Evolutionary conservation across 2,329 filamentous ascomycete species (phyloP).

Genomic region (Neonectria ditissima): DNA sequence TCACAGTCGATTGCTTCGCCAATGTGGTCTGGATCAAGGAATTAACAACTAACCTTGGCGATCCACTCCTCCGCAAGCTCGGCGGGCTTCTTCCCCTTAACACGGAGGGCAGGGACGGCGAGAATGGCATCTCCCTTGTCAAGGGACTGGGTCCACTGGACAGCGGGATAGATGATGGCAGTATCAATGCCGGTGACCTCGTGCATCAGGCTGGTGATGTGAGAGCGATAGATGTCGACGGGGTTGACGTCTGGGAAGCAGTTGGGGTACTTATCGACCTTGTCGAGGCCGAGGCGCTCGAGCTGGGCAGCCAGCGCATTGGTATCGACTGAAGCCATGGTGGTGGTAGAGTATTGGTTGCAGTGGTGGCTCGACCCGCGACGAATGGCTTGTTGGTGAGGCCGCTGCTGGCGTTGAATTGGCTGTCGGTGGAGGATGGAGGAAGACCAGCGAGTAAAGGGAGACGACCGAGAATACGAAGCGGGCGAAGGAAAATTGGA

Average conservation of each 20-base stretch:
- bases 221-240: conserved; percentile 82
- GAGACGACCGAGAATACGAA: conserved; percentile 18
- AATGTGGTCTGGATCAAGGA: background rate
- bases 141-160: conserved; percentile 82
- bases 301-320: conserved; percentile 45
- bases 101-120: conserved; percentile 81
- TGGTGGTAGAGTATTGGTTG: conserved; percentile 34
- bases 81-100: conserved; percentile 77
- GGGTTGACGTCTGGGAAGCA: conserved; percentile 78
- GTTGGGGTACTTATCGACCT: conserved; percentile 58
- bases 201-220: conserved; percentile 77
- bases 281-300: conserved; percentile 38
- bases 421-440: conserved; percentile 23
- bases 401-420: background rate
- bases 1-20: conserved; percentile 1
- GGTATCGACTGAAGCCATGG: conserved; percentile 36
- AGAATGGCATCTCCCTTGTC: conserved; percentile 87
- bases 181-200: conserved; percentile 77
- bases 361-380: conserved; percentile 9
- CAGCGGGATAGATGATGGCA: conserved; percentile 77
- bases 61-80: conserved; percentile 72
- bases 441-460: conserved; percentile 14
- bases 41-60: conserved; percentile 60
- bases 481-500: conserved; percentile 37
- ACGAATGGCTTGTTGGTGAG: conserved; percentile 1